Base-by-base conservation (phyloP, 805 yeast genomes). In the Kazachstania martiniae region DNA sequence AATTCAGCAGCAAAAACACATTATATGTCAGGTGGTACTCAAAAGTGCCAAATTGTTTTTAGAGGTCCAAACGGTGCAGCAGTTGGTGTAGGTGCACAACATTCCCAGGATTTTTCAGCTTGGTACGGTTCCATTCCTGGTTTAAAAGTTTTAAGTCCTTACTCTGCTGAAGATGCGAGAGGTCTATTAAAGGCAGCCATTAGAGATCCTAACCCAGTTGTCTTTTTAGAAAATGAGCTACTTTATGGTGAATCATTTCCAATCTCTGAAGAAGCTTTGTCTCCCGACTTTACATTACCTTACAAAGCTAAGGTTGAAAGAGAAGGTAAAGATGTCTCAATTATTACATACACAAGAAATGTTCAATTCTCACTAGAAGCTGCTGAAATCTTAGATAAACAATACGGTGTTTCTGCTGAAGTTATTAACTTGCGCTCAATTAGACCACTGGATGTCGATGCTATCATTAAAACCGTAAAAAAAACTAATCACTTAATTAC, bases 41-140 rank as follows among this genome's bases (percentile, higher is more conserved):
- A 87, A 65, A 89, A 89, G 42, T 87, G 96, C 71, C 87, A 84
- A 65, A 84, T 89, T 56, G 87, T 94, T 34, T 91, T 91, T 72
- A 80, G 99, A 67, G 99, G 99, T 54, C 97, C 99, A 41, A 91
- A 91, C 63, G 99, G 98, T 65, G 95, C 98, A 31, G 95, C 98
- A 48, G 96, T 96, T 31, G 97, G 97, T 74, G 98, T 91, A 49
- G 99, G 75, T 51, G 99, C 99, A 38, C 99, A 91, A 67, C 99
- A 91, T 68, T 91, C 98, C 18, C 99, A 91, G 68, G 94, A 86
- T 66, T 91, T 76, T 62, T 72, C 95, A 35, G 86, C 95, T 34
- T 91, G 98, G 98, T 91, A 91, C 66, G 97, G 95, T 46, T 69
- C 93, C 32, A 86, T 91, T 50, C 99, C 99, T 40, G 99, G 99